These are phyloP conservation scores for Lepidium africanum DNA, from an alignment of 345 rosid genomes.

Conservation along the genomic window DNA sequence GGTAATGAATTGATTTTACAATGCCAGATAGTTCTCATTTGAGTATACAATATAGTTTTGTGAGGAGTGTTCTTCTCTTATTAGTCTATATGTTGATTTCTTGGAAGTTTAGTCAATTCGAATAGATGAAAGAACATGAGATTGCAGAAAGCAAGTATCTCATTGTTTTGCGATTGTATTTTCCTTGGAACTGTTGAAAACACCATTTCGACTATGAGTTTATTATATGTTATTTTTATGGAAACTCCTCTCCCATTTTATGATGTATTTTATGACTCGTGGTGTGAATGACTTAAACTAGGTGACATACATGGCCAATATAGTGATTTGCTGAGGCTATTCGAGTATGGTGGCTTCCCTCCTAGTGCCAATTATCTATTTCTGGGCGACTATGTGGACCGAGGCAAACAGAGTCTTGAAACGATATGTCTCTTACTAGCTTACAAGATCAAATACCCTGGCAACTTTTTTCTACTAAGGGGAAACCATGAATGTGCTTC, in stretches of 20 bases:
- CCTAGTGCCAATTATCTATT: constrained; percentile 82
- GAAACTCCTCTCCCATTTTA: not conserved
- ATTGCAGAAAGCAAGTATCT: not conserved
- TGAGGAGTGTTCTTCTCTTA: not conserved
- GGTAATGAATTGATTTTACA: not conserved
- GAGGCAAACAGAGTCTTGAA: constrained; percentile 96
- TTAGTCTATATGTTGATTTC: not conserved
- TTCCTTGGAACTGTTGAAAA: not conserved
- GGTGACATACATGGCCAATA: constrained; percentile 96
- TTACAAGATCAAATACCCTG: constrained; percentile 85
- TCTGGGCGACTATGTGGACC: constrained; percentile 90
- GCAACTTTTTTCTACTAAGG: constrained; percentile 80
- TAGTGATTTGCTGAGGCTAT: constrained; percentile 82
- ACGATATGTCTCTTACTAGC: constrained; percentile 91
- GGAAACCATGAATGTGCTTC: constrained; percentile 97
- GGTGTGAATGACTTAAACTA: constrained; percentile 17
- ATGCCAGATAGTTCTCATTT: not conserved
- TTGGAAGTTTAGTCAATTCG: constrained; percentile 2
- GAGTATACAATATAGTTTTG: not conserved
- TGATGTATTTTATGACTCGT: not conserved
- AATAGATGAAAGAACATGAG: not conserved
- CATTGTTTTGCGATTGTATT: not conserved
- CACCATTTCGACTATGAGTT: not conserved
- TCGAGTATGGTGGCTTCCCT: constrained; percentile 94
- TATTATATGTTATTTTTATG: not conserved